Percentiles rank a stretch among this genome's conserved stretches.
These are phyloP conservation scores for Withania somnifera DNA, from an alignment of 305 asterid species.

Conservation along the genomic window DNA sequence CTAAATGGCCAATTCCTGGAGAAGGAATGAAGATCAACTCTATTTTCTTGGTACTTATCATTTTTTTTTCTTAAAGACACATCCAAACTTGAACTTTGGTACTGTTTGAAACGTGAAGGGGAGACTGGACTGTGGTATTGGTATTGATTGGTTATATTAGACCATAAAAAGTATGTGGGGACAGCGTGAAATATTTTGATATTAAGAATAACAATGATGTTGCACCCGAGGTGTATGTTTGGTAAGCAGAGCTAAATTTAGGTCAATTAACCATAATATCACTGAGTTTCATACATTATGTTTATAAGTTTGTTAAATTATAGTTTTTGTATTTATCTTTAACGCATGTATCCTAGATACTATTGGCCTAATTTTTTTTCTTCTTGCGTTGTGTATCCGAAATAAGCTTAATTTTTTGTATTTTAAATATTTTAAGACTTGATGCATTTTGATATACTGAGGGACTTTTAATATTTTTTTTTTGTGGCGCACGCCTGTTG, in stretches of 20 bases:
- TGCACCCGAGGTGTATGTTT: rapidly evolving
- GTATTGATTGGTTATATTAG: neutral
- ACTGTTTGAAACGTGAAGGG: neutral
- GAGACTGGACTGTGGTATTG: neutral
- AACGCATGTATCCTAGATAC: too few relatives aligned
- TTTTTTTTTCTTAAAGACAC: neutral
- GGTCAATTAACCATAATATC: too few relatives aligned
- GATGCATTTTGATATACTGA: too few relatives aligned
- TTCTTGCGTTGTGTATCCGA: too few relatives aligned
- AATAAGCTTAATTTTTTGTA: too few relatives aligned
- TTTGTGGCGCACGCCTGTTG: too few relatives aligned
- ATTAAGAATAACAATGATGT: neutral
- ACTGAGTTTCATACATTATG: too few relatives aligned
- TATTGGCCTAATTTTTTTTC: too few relatives aligned
- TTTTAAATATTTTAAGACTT: too few relatives aligned
- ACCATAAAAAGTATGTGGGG: neutral
- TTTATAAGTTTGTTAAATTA: too few relatives aligned
- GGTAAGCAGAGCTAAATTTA: neutral
- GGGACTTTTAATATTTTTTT: too few relatives aligned
- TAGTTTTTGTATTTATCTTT: too few relatives aligned
- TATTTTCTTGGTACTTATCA: neutral
- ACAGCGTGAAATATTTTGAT: neutral
- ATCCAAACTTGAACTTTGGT: neutral
- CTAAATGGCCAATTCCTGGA: conserved; percentile 47
- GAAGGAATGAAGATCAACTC: conserved; percentile 44